Evolutionary conservation across 2,329 filamentous ascomycete genomes (phyloP), one percentile per base, ranked within the genome.

Genomic region (Fusarium veterinarium): DNA sequence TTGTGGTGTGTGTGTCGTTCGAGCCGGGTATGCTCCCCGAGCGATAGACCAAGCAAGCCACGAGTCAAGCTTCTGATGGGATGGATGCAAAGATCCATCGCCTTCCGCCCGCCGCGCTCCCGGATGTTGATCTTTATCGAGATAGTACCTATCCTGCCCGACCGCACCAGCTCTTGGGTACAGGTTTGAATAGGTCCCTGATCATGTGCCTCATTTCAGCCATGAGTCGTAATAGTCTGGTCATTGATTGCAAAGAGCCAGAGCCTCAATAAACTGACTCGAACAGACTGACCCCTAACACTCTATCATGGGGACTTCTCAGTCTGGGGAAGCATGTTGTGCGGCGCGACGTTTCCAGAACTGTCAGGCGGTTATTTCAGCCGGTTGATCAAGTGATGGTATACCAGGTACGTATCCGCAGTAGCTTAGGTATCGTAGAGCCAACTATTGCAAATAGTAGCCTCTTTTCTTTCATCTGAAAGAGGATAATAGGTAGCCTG

Each of bases 21-120:
- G 63, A 62, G 51, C 61, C 69, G 75, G 75, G 45, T 71, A 64
- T 35, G 62, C 70, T 75, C 64, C 71, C 74, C 67, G 70, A 63
- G 23, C 45, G 58, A 73, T 71, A 63, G 70, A 28, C 45, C 53
- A 61, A 51, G 66, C 44, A 65, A 60, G 64, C 44, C 58, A 74
- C 63, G 75, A 77, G 73, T 76, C 73, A 75, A 75, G 64, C 46
- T 55, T 60, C 30, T 56, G 33, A 46, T 57, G 53, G 63, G 57
- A 59, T 64, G 60, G 64, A 37, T 59, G 57, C 38, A 44, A 40
- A 58, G 58, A 45, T 64, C 70, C 64, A 67, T 58, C 62, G 49
- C 59, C 65, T 66, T 42, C 67, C 57, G 68, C 60, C 51, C 53
- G 66, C 62, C 60, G 66, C 46, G 53, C 67, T 75, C 57, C 65